phyloP scores from a whole-genome alignment of 257 asterid genomes.

The Leptodermis oblonga region DNA sequence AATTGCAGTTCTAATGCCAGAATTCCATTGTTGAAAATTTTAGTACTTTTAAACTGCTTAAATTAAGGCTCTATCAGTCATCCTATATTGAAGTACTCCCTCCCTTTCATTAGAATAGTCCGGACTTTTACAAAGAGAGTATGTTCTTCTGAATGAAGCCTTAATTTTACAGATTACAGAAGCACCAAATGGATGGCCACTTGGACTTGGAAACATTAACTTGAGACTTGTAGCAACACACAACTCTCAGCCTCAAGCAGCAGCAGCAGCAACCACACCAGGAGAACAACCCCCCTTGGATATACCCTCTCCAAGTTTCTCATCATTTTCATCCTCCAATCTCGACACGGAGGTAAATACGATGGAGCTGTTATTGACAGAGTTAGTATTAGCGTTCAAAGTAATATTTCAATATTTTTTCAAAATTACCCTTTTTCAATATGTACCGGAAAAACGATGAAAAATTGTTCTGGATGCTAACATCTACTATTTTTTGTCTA shows the following conservation, averaged over 20 bases:
- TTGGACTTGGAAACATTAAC: conserved; percentile 55
- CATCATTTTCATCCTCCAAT: conserved; percentile 58
- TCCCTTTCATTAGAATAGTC: too few relatives aligned
- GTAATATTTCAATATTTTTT: too few relatives aligned
- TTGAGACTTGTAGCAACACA: conserved; percentile 27
- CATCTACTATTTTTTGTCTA: background rate
- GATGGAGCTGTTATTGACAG: too few relatives aligned
- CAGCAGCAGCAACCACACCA: conserved; percentile 3
- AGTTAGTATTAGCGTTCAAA: too few relatives aligned
- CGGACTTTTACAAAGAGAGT: background rate
- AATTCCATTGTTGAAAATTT: background rate
- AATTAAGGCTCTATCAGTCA: too few relatives aligned
- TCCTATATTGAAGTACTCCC: background rate
- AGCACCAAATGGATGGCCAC: conserved; percentile 60
- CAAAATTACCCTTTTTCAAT: too few relatives aligned
- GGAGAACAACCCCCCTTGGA: conserved; percentile 5
- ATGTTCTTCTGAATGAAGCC: background rate
- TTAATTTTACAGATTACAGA: conserved; percentile 20
- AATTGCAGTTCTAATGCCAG: background rate
- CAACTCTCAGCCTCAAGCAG: conserved; percentile 8
- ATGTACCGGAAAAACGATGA: too few relatives aligned
- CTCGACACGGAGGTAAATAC: conserved; percentile 52
- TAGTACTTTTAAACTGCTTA: too few relatives aligned
- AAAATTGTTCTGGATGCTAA: background rate
- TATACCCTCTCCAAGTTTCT: conserved; percentile 36